Conservation (phyloP, 768 basidiomycete species). For the Termitomyces sp. region DNA sequence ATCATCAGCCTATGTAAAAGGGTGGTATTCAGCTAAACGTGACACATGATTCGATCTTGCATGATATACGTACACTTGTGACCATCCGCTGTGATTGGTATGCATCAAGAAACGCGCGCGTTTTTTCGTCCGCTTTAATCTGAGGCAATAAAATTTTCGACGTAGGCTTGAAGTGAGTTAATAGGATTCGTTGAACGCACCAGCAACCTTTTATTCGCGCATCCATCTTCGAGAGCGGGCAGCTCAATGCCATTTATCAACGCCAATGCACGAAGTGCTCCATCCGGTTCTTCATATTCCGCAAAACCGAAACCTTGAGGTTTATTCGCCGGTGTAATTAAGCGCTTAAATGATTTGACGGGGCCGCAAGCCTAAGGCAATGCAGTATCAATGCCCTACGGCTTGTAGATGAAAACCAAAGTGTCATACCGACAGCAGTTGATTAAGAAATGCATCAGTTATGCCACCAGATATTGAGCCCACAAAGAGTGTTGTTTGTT, state of each 20-base stretch:
- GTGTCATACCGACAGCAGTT: conserved; percentile 62
- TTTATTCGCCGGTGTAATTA: conserved; percentile 88
- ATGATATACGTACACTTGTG: conserved; percentile 60
- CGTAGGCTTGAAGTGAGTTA: conserved; percentile 40
- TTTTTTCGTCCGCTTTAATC: conserved; percentile 98
- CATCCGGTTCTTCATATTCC: conserved; percentile 90
- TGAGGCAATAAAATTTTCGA: conserved; percentile 25
- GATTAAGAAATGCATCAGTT: conserved; percentile 74
- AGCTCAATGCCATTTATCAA: conserved; percentile 44
- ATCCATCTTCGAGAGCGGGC: conserved; percentile 46
- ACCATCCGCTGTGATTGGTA: conserved; percentile 75
- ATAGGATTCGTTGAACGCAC: conserved; percentile 50
- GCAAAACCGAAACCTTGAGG: conserved; percentile 98
- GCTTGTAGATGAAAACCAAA: background rate
- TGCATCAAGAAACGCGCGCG: conserved; percentile 79
- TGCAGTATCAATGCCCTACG: background rate
- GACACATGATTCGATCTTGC: background rate
- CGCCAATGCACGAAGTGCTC: conserved; percentile 68
- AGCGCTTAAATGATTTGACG: conserved; percentile 85
- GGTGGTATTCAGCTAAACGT: background rate
- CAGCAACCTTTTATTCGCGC: conserved; percentile 47
- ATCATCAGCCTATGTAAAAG: conserved; percentile 58
- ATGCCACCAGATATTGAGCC: conserved; percentile 94
- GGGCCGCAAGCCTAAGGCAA: conserved; percentile 76
- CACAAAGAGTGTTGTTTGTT: conserved; percentile 78